phyloP scores from a whole-genome alignment of 768 basidiomycete genomes.

The Megacollybia marginata region DNA sequence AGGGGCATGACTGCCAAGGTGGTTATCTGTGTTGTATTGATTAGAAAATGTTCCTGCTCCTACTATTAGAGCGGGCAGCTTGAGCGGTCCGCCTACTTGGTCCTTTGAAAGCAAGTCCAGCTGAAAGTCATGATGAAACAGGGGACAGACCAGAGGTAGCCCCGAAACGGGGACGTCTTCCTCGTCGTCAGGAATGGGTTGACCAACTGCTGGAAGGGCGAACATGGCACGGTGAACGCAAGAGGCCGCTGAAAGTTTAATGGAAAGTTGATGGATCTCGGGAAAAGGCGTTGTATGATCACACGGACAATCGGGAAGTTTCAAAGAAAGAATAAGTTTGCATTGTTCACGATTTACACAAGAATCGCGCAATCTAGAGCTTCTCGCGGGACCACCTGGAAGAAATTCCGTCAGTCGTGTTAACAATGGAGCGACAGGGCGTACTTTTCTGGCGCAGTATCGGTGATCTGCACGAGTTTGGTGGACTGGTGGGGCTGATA shows the following conservation, averaged over 20 bases:
- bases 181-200: constrained; percentile 16
- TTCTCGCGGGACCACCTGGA: constrained; percentile 71
- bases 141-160: constrained; percentile 28
- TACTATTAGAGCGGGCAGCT: constrained; percentile 48
- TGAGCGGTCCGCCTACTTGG: constrained; percentile 19
- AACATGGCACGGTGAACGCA: not conserved
- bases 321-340: too few relatives aligned
- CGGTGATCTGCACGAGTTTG: constrained; percentile 63
- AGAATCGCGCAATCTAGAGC: constrained; percentile 33
- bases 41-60: constrained; percentile 68
- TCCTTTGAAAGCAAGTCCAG: not conserved
- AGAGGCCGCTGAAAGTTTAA: too few relatives aligned
- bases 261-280: too few relatives aligned
- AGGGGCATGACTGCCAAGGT: constrained; percentile 48
- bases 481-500: constrained; percentile 69
- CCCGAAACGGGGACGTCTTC: constrained; percentile 32
- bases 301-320: too few relatives aligned
- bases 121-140: not conserved
- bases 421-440: constrained; percentile 10
- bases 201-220: not conserved
- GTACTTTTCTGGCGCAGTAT: constrained; percentile 70
- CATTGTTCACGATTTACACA: too few relatives aligned
- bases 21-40: constrained; percentile 56
- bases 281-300: too few relatives aligned
- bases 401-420: not conserved